These are phyloP conservation scores for Dunaliella sp. DNA, from an alignment of 139 green algal species.

Conservation along the genomic window DNA sequence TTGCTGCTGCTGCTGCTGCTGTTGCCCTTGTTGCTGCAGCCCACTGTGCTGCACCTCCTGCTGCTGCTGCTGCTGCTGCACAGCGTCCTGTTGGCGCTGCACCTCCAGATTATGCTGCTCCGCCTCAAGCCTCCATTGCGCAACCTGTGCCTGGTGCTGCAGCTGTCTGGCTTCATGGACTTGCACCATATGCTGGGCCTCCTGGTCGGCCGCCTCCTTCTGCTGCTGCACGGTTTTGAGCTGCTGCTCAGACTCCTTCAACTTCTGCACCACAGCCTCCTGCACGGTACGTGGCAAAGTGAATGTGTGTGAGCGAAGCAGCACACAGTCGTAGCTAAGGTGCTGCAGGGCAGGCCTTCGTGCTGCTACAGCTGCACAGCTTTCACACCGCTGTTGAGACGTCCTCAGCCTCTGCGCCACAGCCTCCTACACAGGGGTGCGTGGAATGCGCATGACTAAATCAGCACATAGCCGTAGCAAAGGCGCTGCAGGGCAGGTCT, in stretches of 20 bases:
- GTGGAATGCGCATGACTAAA: no score
- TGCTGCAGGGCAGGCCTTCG: no score
- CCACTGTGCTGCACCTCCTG: background rate
- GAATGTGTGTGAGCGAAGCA: no score
- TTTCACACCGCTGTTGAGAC: slow-evolving; percentile 7
- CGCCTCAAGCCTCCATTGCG: background rate
- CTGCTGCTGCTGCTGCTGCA: background rate
- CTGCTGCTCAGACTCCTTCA: slow-evolving; percentile 1
- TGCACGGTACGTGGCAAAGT: no score
- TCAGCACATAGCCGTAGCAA: no score
- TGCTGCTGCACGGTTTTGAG: background rate
- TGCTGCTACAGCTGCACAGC: background rate
- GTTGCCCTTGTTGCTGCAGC: background rate
- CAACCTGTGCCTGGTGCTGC: background rate
- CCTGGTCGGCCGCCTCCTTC: background rate
- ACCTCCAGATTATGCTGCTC: background rate
- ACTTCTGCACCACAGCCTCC: background rate
- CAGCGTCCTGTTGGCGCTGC: background rate
- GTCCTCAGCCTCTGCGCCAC: background rate
- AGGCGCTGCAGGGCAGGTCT: no score
- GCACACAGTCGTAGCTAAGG: no score
- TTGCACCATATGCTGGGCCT: slow-evolving; percentile 6
- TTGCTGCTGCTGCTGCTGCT: background rate
- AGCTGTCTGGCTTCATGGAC: background rate
- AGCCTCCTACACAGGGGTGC: background rate